Evolutionary conservation across 2,329 filamentous ascomycete genomes (phyloP).

Genomic region (Bipolaris cookei): DNA sequence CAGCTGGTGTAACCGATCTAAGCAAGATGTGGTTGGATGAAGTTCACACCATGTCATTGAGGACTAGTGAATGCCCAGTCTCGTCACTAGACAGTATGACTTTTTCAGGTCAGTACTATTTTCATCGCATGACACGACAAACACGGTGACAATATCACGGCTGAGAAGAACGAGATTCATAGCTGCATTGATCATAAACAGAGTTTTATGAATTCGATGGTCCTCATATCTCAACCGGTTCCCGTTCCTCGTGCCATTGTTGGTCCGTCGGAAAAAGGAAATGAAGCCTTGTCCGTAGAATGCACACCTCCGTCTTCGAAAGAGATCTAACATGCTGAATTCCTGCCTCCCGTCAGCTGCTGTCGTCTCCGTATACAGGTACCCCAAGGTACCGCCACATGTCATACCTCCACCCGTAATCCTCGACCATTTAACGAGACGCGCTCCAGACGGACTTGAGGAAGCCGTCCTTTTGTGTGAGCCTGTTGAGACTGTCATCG

Average conservation of each 20-base stretch:
- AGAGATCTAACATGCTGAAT: constrained; percentile 37
- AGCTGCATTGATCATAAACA: constrained; percentile 13
- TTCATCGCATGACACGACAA: not conserved
- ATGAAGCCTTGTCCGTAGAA: constrained; percentile 40
- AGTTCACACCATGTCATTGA: not conserved
- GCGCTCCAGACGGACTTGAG: constrained; percentile 97
- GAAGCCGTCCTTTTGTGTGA: constrained; percentile 94
- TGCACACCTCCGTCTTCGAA: constrained; percentile 35
- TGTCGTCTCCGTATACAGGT: not conserved
- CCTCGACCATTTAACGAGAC: constrained; percentile 56
- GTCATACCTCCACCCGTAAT: constrained; percentile 41
- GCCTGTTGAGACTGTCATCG: constrained; percentile 94
- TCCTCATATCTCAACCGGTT: constrained; percentile 37
- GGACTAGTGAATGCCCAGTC: not conserved
- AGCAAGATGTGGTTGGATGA: not conserved
- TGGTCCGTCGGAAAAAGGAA: constrained; percentile 35
- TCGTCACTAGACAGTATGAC: not conserved
- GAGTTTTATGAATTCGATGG: constrained; percentile 40
- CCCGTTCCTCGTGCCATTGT: constrained; percentile 45
- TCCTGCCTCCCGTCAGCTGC: constrained; percentile 35
- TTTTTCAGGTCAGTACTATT: not conserved
- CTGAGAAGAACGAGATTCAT: not conserved
- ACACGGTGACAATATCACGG: constrained; percentile 6
- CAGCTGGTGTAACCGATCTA: not conserved
- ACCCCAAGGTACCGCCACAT: not conserved